phyloP scores from a whole-genome alignment of 257 asterid species.

The Gentiana macrophylla region DNA sequence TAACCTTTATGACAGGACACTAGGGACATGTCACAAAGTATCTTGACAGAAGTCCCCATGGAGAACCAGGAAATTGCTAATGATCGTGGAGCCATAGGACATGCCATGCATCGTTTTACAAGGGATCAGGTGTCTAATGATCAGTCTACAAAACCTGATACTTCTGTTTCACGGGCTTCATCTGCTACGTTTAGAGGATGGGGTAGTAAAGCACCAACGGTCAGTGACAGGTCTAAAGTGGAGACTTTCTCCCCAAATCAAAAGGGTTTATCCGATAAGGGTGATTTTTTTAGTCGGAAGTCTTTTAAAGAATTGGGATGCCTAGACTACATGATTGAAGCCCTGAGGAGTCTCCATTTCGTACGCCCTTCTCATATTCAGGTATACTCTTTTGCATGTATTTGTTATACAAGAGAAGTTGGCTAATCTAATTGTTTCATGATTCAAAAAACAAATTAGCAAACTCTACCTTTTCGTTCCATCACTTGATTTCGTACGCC shows the following conservation, averaged over 20 bases:
- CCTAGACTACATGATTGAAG: constrained; percentile 51
- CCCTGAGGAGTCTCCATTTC: constrained; percentile 52
- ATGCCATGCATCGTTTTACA: constrained; percentile 1
- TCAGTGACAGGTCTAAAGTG: constrained; percentile 23
- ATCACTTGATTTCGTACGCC: constrained; percentile 43
- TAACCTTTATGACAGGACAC: constrained; percentile 12
- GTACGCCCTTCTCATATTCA: constrained; percentile 84
- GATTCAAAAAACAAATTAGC: too few relatives aligned
- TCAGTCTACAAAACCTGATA: constrained; percentile 18
- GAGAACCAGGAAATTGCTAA: not conserved
- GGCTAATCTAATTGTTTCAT: too few relatives aligned
- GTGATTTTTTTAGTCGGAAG: constrained; percentile 68
- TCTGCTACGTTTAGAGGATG: constrained; percentile 51
- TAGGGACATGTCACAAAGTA: constrained; percentile 8
- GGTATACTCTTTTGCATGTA: constrained; percentile 24
- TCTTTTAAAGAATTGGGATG: constrained; percentile 79
- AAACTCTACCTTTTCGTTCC: too few relatives aligned
- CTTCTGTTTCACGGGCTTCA: constrained; percentile 32
- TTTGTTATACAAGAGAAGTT: too few relatives aligned
- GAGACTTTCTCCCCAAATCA: constrained; percentile 31
- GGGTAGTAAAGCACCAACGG: constrained; percentile 42
- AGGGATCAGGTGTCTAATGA: constrained; percentile 12
- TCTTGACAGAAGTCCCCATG: constrained; percentile 4
- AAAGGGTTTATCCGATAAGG: constrained; percentile 27
- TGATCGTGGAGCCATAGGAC: not conserved